Evolutionary conservation across 2,329 filamentous ascomycete species (phyloP), one percentile per base, ranked within the genome.

Genomic region (Neopestalotiopsis sp.): DNA sequence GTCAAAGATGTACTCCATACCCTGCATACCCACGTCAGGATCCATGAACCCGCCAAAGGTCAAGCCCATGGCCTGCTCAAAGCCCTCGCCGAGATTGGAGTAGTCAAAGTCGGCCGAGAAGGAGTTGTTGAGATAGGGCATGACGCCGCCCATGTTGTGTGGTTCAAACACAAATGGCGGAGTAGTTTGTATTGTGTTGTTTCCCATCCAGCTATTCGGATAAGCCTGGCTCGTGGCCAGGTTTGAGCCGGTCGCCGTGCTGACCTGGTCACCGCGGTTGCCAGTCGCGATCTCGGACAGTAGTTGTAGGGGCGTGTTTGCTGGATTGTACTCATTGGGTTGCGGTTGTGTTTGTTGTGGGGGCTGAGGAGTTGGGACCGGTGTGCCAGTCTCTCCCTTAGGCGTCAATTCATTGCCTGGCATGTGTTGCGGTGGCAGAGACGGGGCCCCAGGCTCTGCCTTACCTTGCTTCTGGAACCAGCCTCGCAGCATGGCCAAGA

Each of bases 401-500:
- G 56, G 38, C 57, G 67, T 49, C n/a, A 57, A 60, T 32, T 40
- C 65, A 12, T 49, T 57, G 38, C 45, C 49, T 34, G 59, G 5
- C 38, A 20, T 13, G n/a, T 70, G 73, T 24, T 28, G 52, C 40
- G 74, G 75, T 57, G 42, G 34, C 14, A 57, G 42, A 7, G 64
- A 66, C 1, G 64, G 67, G 13, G 61, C 38, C 24, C 58, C 67
- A 45, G 14, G 32, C 17, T 45, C 20, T 49, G 2, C 72, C 68
- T 82, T 81, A 65, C 78, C 80, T 69, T 87, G 84, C 72, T 89
- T 83, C 75, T 87, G 78, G 76, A 92, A 93, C 91, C 92, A 94
- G 32, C 85, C 87, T 57, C 88, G 88, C 32, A 95, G 81, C 89
- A 94, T 91, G 64, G 86, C 83, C 10, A 94, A 81, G 5, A 94